A percentile compares a stretch with the other conserved stretches of the same genome.
Evolutionary conservation across 2,329 filamentous ascomycete genomes (phyloP).

Genomic region (Rhinocladiella similis): DNA sequence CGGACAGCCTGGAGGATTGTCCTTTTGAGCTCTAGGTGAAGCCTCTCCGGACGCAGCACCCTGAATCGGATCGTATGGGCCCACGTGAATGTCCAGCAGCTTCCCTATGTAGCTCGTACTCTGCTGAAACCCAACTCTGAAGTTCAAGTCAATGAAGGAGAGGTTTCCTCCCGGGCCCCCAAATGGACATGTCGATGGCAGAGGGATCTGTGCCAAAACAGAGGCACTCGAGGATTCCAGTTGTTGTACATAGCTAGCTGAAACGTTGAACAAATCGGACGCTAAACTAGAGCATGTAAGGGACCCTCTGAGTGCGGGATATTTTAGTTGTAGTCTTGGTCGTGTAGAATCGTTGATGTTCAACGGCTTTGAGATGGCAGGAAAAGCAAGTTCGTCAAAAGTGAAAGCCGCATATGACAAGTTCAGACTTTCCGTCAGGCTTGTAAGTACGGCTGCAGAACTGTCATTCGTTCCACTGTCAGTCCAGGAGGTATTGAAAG

Average conservation of each 20-base stretch:
- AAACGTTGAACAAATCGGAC: not conserved
- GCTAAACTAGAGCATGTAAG: conserved; percentile 10
- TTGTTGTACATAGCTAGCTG: not conserved
- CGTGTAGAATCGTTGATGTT: no score
- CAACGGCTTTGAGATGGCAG: no score
- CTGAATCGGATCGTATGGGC: conserved; percentile 15
- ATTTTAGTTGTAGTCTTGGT: no score
- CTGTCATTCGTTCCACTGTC: conserved; percentile 18
- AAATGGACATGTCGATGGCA: conserved; percentile 14
- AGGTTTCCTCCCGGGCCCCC: conserved; percentile 21
- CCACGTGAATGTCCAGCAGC: conserved; percentile 25
- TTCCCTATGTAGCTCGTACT: conserved; percentile 18
- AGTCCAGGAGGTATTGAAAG: conserved; percentile 25
- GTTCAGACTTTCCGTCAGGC: conserved; percentile 21
- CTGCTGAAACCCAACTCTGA: not conserved
- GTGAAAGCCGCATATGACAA: conserved; percentile 19
- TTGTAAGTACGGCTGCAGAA: conserved; percentile 16
- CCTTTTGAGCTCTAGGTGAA: conserved; percentile 1
- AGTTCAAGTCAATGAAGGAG: conserved; percentile 5
- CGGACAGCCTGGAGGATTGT: conserved; percentile 27
- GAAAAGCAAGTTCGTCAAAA: conserved; percentile 23
- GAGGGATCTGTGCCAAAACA: conserved; percentile 1
- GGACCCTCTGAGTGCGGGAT: conserved; percentile 10
- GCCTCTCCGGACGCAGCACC: conserved; percentile 12
- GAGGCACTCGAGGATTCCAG: not conserved